These are phyloP conservation scores for Pisolithus marmoratus DNA, from an alignment of 768 basidiomycete genomes.

Conservation along the genomic window DNA sequence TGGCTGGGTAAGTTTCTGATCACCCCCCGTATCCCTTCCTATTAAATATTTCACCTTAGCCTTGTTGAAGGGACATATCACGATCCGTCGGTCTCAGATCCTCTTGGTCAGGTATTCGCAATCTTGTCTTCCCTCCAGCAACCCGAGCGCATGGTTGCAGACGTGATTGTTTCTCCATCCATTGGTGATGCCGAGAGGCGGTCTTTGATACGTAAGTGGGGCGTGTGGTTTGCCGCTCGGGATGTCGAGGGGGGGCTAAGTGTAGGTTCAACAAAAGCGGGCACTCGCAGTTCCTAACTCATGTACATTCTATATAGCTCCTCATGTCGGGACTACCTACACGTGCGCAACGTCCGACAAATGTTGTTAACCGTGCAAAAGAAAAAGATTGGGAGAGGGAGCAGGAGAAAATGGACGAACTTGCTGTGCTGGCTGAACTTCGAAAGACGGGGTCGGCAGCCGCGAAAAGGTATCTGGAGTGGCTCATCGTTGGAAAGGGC, in stretches of 20 bases:
- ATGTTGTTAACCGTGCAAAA: conserved; percentile 12
- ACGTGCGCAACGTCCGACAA: conserved; percentile 17
- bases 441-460: conserved; percentile 30
- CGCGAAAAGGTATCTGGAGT: conserved; percentile 71
- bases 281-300: neutral
- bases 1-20: conserved; percentile 18
- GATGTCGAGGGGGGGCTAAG: conserved; percentile 68
- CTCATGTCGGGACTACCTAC: conserved; percentile 15
- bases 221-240: conserved; percentile 69
- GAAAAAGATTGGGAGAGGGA: conserved; percentile 23
- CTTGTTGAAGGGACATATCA: conserved; percentile 20
- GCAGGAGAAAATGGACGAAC: conserved; percentile 17
- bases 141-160: neutral
- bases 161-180: neutral
- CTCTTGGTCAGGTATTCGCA: conserved; percentile 23
- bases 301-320: conserved; percentile 7
- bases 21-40: neutral
- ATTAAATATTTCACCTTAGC: conserved; percentile 3
- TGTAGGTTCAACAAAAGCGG: conserved; percentile 32
- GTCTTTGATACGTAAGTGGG: conserved; percentile 64
- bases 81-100: conserved; percentile 21
- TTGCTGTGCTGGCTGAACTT: conserved; percentile 25
- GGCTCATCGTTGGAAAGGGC: conserved; percentile 67
- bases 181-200: conserved; percentile 40
- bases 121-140: conserved; percentile 14